These are phyloP conservation scores for Primulina eburnea DNA, from an alignment of 257 asterid species.

Conservation along the genomic window DNA sequence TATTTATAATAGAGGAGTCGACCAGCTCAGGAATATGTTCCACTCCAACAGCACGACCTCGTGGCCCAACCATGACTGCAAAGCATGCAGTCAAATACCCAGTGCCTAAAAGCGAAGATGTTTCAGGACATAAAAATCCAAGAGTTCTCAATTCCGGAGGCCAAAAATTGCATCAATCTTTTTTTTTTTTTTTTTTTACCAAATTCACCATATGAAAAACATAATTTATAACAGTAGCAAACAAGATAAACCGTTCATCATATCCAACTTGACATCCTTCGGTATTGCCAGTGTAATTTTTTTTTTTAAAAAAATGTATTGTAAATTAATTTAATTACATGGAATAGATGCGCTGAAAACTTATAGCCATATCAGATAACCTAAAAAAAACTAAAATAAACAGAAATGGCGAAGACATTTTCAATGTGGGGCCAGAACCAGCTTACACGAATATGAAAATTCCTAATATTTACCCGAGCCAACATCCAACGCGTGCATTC, in stretches of 20 bases:
- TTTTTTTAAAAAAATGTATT: too few relatives aligned
- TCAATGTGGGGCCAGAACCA: background rate
- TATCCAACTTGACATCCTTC: too few relatives aligned
- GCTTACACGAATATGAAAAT: background rate
- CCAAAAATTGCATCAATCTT: background rate
- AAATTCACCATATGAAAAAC: conserved; percentile 1
- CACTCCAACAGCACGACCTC: conserved; percentile 83
- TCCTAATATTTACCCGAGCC: conserved; percentile 63
- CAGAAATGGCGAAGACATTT: background rate
- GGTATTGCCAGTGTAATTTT: too few relatives aligned
- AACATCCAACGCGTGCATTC: conserved; percentile 85
- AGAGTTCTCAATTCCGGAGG: conserved; percentile 3
- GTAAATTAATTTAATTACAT: too few relatives aligned
- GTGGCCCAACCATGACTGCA: conserved; percentile 89
- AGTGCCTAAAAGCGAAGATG: conserved; percentile 52
- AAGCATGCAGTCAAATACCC: conserved; percentile 97
- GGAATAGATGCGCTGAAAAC: too few relatives aligned
- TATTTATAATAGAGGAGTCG: conserved; percentile 56
- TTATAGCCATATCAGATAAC: background rate
- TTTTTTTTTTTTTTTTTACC: background rate
- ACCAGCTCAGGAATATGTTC: conserved; percentile 94
- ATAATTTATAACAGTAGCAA: background rate
- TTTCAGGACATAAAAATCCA: conserved; percentile 10
- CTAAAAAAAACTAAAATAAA: background rate
- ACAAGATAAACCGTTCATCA: too few relatives aligned